Base-by-base conservation (phyloP, 148 eudicot species). In the Rhododendron vialii region DNA sequence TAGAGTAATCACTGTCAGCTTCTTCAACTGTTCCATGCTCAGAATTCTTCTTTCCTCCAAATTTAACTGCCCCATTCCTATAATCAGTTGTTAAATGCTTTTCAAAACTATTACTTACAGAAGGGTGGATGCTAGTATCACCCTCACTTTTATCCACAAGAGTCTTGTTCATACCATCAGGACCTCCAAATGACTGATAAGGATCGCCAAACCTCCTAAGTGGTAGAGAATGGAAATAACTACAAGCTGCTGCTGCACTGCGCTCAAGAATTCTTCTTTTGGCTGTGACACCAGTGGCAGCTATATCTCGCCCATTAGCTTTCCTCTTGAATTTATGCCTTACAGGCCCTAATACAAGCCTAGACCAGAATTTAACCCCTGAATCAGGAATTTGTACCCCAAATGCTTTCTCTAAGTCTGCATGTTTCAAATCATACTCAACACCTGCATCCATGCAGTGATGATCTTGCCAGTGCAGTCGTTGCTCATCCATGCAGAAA, bases 381-480 rank as follows among this genome's bases (percentile, higher is more conserved):
- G 92, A 90, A 86, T 84, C 87, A 47, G 96, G 92, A 89, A 87
- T 85, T 84, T 89, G 92, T 50, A 94, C 92, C 17, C 99, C 98
- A 90, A 97, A 97, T 33, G 99, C 93, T 88, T 92, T 97, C 92
- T 97, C 99, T 91, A 97, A 90, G 87, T 94, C 98, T 33, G 94
- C 98, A 91, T 97, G 99, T 88, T 97, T 97, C 89, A 93, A 89
- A 88, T 94, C 98, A 94, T 95, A 95, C 89, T 94, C 94, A 85
- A 90, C 89, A 88, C 98, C 99, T 80, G 94, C 92, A 90, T 97
- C 99, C 95, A 92, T 93, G 84, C 95, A 91, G 81, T 95, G 98
- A 87, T 94, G 98, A 91, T 95, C 98, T 87, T 92, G 92, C 94
- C 95, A 88, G 83, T 91, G 98, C 83, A 93, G 86, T 86, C 93